phyloP scores from a whole-genome alignment of 768 basidiomycete genomes.

The Boletus tomentosulus region DNA sequence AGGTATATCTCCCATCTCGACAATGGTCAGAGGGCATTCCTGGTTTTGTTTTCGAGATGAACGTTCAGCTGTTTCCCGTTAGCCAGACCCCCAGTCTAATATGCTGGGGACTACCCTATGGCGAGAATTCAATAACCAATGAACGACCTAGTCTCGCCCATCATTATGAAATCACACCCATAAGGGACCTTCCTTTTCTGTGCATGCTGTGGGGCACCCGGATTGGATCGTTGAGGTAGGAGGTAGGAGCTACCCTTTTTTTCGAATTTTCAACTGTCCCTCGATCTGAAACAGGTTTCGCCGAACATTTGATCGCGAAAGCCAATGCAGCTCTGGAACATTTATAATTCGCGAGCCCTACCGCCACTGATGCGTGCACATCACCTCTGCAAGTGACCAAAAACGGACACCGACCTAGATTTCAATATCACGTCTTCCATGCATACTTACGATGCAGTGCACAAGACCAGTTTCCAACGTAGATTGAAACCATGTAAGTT shows the following conservation, averaged over 20 bases:
- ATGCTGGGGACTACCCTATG: background rate
- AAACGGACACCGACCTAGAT: constrained; percentile 3
- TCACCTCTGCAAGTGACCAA: background rate
- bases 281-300: background rate
- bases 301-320: background rate
- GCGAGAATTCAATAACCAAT: background rate
- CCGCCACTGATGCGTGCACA: background rate
- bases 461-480: background rate
- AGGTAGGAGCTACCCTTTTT: background rate
- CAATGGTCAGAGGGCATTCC: background rate
- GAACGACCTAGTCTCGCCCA: background rate
- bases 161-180: background rate
- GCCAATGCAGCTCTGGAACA: background rate
- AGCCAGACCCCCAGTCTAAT: background rate
- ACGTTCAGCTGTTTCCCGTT: background rate
- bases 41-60: background rate
- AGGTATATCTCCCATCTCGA: background rate
- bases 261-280: background rate
- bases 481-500: constrained; percentile 6
- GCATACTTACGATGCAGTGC: background rate
- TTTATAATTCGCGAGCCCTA: background rate
- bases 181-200: background rate
- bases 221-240: background rate
- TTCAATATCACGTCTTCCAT: constrained; percentile 2
- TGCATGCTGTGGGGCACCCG: background rate